Base-by-base conservation (phyloP, 2,329 filamentous ascomycete species). In the Neopestalotiopsis rosae region DNA sequence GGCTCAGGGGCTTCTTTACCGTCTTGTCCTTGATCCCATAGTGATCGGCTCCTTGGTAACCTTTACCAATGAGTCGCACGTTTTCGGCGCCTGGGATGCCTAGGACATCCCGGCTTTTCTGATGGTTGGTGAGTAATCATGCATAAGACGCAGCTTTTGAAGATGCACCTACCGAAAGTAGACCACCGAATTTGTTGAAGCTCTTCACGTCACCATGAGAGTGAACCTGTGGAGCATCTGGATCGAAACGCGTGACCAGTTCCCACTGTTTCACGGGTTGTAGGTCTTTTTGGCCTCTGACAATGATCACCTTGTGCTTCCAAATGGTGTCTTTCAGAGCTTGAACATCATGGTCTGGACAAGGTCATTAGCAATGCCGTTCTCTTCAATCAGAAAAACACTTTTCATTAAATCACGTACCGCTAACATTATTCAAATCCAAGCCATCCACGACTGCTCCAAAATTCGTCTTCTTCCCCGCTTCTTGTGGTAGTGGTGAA, bases 51-150 rank as follows among this genome's bases (percentile, higher is more conserved):
- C 82, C 82, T 74, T 85, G 83, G 71, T 79, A 81, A 0, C 82
- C 82, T 70, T 84, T 84, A 17, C 83, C 83, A 56, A 85, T 81
- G 3, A 85, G 72, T 17, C 81, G 79, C 7, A 85, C 79, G 67
- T 84, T 83, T 45, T 82, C 82, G 5, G 81, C 82, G 2, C 79
- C 79, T 1, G 82, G 82, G 24, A 84, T 81, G 4, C 78, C 79
- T 57, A 76, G 65, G 20, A 80, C 78, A 20, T 80, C 75, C 45
- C 78, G 75, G 24, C 73, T 68, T 75, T 77, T 75, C 73, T 76
- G 52, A 28, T 10, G 7, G 28, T 10, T 9, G 61, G 70, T 70
- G 1, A 61, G 40, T 20, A 67, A 9, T 61, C 32, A 1, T n/a
- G 10, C 61, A 24, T 3, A 45, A 7, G 5, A 20, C 14, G 13